A percentile compares a stretch with the other conserved stretches of the same genome.
phyloP scores from a whole-genome alignment of 768 basidiomycete species.

The Heimioporus sp. region DNA sequence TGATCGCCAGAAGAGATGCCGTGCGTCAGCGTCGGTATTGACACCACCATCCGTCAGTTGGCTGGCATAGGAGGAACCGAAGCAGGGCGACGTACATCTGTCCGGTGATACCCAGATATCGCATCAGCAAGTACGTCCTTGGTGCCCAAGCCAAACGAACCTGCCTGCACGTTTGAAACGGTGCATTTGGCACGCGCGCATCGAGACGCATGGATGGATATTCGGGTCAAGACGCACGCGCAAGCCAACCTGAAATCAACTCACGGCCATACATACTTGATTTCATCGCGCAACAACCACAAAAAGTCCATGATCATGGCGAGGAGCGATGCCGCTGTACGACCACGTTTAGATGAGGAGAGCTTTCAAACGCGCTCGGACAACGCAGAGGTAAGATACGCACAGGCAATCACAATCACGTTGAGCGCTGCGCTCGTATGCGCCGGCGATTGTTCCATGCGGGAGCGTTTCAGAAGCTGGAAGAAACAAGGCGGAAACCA shows the following conservation, averaged over 20 bases:
- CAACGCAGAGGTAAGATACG: neutral
- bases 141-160: conserved; percentile 7
- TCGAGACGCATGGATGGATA: no score
- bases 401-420: neutral
- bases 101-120: conserved; percentile 17
- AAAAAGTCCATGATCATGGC: conserved; percentile 15
- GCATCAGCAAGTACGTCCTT: conserved; percentile 4
- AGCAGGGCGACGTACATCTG: conserved; percentile 17
- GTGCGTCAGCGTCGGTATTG: no score
- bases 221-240: neutral
- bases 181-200: no score
- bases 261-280: conserved; percentile 19
- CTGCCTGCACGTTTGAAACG: conserved; percentile 1
- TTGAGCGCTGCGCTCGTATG: neutral
- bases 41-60: no score
- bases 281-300: conserved; percentile 10
- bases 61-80: no score
- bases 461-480: no score
- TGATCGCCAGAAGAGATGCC: neutral
- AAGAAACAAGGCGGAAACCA: no score
- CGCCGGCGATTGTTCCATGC: neutral
- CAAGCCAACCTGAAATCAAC: neutral
- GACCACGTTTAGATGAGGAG: neutral
- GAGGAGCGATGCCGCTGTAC: neutral
- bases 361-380: no score